phyloP scores from a whole-genome alignment of 768 basidiomycete species.

The Rhizopogon rudus region DNA sequence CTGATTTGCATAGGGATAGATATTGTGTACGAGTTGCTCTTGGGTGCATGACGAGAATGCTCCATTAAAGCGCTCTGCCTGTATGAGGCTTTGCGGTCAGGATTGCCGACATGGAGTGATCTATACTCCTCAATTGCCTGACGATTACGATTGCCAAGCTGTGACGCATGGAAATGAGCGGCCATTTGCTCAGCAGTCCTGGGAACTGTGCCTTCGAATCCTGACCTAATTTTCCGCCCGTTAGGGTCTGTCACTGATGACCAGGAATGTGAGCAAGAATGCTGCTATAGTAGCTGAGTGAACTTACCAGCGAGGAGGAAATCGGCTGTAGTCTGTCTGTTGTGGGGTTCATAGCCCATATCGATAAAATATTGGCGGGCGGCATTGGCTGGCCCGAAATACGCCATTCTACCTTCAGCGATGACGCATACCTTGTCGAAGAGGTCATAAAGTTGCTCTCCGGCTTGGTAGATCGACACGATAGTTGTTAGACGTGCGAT shows the following conservation, averaged over 20 bases:
- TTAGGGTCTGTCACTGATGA: slow-evolving; percentile 51
- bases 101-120: slow-evolving; percentile 37
- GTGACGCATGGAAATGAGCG: slow-evolving; percentile 37
- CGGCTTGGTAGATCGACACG: slow-evolving; percentile 84
- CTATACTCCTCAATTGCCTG: slow-evolving; percentile 44
- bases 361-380: slow-evolving; percentile 54
- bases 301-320: slow-evolving; percentile 43
- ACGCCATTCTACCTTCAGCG: slow-evolving; percentile 50
- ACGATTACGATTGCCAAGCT: slow-evolving; percentile 35
- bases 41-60: slow-evolving; percentile 40
- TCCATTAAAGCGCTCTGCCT: slow-evolving; percentile 44
- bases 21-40: slow-evolving; percentile 38
- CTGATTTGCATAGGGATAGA: slow-evolving; percentile 40
- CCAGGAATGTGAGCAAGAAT: neutral
- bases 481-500: slow-evolving; percentile 52
- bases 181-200: slow-evolving; percentile 57
- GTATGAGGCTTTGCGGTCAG: slow-evolving; percentile 39
- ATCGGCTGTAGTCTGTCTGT: slow-evolving; percentile 57
- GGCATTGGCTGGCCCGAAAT: slow-evolving; percentile 47
- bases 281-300: neutral
- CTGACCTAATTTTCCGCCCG: slow-evolving; percentile 45
- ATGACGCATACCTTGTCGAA: slow-evolving; percentile 71
- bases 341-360: slow-evolving; percentile 48
- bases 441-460: slow-evolving; percentile 55
- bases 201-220: slow-evolving; percentile 37